phyloP scores from a whole-genome alignment of 192 early-diverging fungal species.

The Spizellomyces punctatus region DNA sequence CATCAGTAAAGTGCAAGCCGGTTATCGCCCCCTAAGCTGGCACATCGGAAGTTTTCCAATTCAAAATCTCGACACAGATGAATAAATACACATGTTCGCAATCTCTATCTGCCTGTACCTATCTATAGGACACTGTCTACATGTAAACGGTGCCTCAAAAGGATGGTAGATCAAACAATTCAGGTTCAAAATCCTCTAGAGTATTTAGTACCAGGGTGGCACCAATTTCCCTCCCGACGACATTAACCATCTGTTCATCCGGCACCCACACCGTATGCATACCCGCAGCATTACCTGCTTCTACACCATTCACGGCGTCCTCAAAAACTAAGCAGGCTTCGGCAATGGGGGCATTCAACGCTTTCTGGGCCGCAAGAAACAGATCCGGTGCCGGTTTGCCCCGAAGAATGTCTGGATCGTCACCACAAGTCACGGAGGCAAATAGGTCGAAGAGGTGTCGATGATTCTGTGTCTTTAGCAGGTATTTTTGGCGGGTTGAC shows the following conservation, averaged over 20 bases:
- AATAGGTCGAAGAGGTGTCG: conserved; percentile 77
- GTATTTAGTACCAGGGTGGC: conserved; percentile 21
- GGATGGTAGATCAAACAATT: conserved; percentile 46
- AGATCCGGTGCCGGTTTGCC: conserved; percentile 94
- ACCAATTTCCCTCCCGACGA: conserved; percentile 1
- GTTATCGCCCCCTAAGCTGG: no score
- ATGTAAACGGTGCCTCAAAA: no score
- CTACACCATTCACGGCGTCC: conserved; percentile 80
- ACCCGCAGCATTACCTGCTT: conserved; percentile 77
- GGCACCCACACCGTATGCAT: conserved; percentile 93
- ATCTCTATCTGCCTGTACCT: no score
- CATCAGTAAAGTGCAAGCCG: no score
- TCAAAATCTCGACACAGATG: no score
- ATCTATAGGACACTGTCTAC: no score
- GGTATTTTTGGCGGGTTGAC: conserved; percentile 74
- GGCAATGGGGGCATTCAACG: conserved; percentile 49
- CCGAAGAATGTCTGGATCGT: conserved; percentile 74
- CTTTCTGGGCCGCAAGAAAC: conserved; percentile 73
- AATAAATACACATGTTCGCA: no score
- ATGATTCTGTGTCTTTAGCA: conserved; percentile 74
- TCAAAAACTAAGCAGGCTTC: conserved; percentile 83
- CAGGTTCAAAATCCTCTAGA: conserved; percentile 49
- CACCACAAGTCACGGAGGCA: conserved; percentile 80
- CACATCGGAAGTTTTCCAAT: no score
- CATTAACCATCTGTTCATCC: conserved; percentile 54